These are phyloP conservation scores for Cladophialophora yegresii DNA, from an alignment of 2,329 filamentous ascomycete species.

Conservation along the genomic window DNA sequence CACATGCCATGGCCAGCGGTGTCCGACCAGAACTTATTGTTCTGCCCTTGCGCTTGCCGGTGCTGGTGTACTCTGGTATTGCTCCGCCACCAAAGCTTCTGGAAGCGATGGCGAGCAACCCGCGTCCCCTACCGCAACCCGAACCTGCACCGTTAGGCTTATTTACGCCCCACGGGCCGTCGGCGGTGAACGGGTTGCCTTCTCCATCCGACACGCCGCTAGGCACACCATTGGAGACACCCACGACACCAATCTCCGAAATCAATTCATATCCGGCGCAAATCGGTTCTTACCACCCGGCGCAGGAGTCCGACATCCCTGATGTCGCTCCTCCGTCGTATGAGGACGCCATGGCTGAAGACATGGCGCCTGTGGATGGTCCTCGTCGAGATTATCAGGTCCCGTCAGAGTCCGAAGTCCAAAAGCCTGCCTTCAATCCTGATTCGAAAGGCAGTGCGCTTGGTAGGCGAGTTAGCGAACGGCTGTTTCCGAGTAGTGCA, in stretches of 20 bases:
- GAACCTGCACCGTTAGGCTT: conserved; percentile 30
- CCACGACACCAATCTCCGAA: conserved; percentile 19
- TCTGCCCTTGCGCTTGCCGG: conserved; percentile 74
- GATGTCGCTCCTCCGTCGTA: conserved; percentile 93
- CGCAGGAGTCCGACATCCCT: conserved; percentile 25
- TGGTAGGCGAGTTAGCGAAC: conserved; percentile 33
- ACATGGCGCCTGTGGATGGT: conserved; percentile 71
- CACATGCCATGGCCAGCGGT: conserved; percentile 65
- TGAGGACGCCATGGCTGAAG: conserved; percentile 84
- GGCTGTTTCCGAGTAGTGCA: conserved; percentile 32
- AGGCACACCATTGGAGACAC: conserved; percentile 14
- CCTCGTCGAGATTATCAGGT: conserved; percentile 58
- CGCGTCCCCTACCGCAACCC: conserved; percentile 36
- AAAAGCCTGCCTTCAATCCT: conserved; percentile 30
- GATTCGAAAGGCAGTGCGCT: conserved; percentile 33
- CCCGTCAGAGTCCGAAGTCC: conserved; percentile 8
- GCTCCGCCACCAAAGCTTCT: conserved; percentile 75
- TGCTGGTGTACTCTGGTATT: conserved; percentile 86
- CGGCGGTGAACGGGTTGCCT: conserved; percentile 7
- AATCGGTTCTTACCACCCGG: conserved; percentile 13
- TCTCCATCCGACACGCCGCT: conserved; percentile 13
- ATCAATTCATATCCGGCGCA: conserved; percentile 23
- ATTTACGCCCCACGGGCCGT: conserved; percentile 14
- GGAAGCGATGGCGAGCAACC: conserved; percentile 45
- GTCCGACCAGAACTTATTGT: conserved; percentile 70